Evolutionary conservation across 2,329 filamentous ascomycete genomes (phyloP), one percentile per base, ranked within the genome.

Genomic region (Exophiala mesophila): DNA sequence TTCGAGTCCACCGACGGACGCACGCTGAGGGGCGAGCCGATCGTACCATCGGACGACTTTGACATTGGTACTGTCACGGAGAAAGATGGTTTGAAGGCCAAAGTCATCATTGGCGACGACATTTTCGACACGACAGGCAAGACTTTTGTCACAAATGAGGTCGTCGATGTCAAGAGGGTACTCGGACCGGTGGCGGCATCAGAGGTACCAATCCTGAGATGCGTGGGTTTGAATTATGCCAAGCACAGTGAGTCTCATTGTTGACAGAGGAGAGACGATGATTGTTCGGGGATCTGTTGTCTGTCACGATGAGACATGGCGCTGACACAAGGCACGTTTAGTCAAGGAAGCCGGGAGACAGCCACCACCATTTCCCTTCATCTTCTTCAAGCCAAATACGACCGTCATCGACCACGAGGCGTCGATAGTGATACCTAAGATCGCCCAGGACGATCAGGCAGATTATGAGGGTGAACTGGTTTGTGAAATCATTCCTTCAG

Each of bases 161-260:
- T 73, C 7, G 75, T 70, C 2, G 68, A 65, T 0, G 76, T 81
- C 5, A 72, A 76, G 54, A 63, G 61, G 38, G 57, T 80, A 0
- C 64, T 81, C 0, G 72, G 74, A 0, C 77, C 76, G 0, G 56
- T 81, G 21, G 64, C 68, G 0, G 59, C 57, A 7, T 58, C 61
- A 2, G 73, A 79, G 37, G 72, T 80, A 0, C 72, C 75, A 0
- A 76, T 78, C 31, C 54, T 82, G 3, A 61, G 76, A 15, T 71
- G 68, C 54, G 53, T 71, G 29, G 68, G 69, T 5, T 61, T 71
- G 39, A 72, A 72, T 59, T 70, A 70, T 53, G 55, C 54, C 19
- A 61, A 68, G 51, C 66, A 68, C 41, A 81, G 77, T 50, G 44
- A 19, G 48, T 51, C 16, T 15, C 5, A 24, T 18, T n/a, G n/a